phyloP scores from a whole-genome alignment of 495 filamentous ascomycete species.

The Penicillium tannophilum region DNA sequence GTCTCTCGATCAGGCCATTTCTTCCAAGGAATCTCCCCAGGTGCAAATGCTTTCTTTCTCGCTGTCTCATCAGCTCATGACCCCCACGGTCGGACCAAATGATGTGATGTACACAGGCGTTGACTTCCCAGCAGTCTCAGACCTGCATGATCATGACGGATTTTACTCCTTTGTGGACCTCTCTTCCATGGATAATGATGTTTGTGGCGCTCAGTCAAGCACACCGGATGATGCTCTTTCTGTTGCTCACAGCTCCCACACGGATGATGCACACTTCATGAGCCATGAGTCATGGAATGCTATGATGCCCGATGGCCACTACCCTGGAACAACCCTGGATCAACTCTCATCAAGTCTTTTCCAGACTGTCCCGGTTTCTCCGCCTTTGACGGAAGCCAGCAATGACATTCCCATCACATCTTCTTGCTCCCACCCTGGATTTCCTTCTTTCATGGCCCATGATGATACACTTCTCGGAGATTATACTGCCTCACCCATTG shows the following conservation, averaged over 20 bases:
- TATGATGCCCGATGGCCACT: slow-evolving; percentile 41
- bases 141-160: slow-evolving; percentile 44
- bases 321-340: slow-evolving; percentile 44
- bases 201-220: slow-evolving; percentile 37
- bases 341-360: slow-evolving; percentile 42
- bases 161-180: slow-evolving; percentile 47
- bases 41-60: slow-evolving; percentile 53
- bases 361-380: slow-evolving; percentile 46
- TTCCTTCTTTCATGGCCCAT: slow-evolving; percentile 40
- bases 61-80: slow-evolving; percentile 48
- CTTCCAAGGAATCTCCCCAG: slow-evolving; percentile 45
- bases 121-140: slow-evolving; percentile 45
- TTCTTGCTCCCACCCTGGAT: slow-evolving; percentile 47
- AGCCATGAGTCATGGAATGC: slow-evolving; percentile 44
- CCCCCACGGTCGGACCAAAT: slow-evolving; percentile 44
- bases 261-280: slow-evolving; percentile 44
- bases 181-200: slow-evolving; percentile 49
- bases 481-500: slow-evolving; percentile 38
- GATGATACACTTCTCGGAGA: slow-evolving; percentile 47
- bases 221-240: slow-evolving; percentile 47
- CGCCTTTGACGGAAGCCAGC: slow-evolving; percentile 49
- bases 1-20: slow-evolving; percentile 40
- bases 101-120: slow-evolving; percentile 50
- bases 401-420: slow-evolving; percentile 50
- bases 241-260: slow-evolving; percentile 45